phyloP scores from a whole-genome alignment of 441 rosid genomes.

The Pelargonium cotyledonis region DNA sequence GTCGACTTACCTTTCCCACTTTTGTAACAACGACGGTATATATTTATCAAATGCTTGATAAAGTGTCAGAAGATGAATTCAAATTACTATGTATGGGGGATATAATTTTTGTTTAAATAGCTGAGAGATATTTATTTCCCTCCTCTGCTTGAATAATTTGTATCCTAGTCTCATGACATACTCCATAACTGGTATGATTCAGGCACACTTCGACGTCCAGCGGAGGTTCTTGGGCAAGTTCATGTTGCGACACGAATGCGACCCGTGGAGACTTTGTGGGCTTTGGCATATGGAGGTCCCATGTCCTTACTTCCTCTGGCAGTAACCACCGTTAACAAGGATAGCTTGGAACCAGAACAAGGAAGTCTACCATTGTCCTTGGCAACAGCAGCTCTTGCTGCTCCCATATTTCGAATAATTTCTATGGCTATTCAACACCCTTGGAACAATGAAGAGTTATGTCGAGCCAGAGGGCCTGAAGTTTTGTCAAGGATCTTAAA shows the following conservation, averaged over 20 bases:
- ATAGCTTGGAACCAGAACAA: slow-evolving; percentile 68
- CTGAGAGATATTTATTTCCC: slow-evolving; percentile 5
- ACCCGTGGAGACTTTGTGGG: slow-evolving; percentile 94
- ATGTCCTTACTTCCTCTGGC: slow-evolving; percentile 88
- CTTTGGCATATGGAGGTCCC: slow-evolving; percentile 95
- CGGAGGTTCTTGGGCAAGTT: slow-evolving; percentile 99
- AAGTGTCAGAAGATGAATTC: neutral
- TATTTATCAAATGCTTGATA: neutral
- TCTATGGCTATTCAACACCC: slow-evolving; percentile 82
- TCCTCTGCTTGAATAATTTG: slow-evolving; percentile 16
- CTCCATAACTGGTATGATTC: slow-evolving; percentile 25
- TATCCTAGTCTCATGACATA: slow-evolving; percentile 15
- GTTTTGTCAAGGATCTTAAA: slow-evolving; percentile 81
- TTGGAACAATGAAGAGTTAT: slow-evolving; percentile 86
- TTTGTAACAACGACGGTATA: neutral
- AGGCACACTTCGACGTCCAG: slow-evolving; percentile 88
- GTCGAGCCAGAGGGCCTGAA: slow-evolving; percentile 77
- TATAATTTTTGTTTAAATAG: neutral
- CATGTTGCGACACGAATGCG: slow-evolving; percentile 86
- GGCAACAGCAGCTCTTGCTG: slow-evolving; percentile 75
- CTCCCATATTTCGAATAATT: slow-evolving; percentile 83
- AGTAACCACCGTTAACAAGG: slow-evolving; percentile 64
- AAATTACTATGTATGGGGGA: neutral
- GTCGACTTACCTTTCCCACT: neutral
- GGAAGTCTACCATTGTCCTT: slow-evolving; percentile 52